These are phyloP conservation scores for Sporothrix brunneoviolacea DNA, from an alignment of 2,329 filamentous ascomycete genomes.

Conservation along the genomic window DNA sequence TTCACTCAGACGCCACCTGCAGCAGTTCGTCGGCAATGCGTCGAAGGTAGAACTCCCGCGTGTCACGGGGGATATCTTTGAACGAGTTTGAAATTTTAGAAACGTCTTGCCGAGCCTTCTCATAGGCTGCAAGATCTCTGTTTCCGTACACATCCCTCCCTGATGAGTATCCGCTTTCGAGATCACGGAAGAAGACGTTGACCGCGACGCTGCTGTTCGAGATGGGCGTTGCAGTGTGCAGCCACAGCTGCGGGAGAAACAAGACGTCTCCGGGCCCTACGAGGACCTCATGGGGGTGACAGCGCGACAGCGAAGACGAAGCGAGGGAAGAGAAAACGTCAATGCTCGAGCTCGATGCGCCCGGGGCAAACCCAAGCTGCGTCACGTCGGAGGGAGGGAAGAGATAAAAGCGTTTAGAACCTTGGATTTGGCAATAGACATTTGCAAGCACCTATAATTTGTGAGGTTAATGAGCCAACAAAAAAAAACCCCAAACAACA, in stretches of 20 bases:
- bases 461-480: neutral
- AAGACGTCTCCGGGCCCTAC: slow-evolving; percentile 68
- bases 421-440: slow-evolving; percentile 70
- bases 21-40: slow-evolving; percentile 63
- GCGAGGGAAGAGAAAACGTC: slow-evolving; percentile 57
- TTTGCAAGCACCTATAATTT: slow-evolving; percentile 69
- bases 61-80: slow-evolving; percentile 55
- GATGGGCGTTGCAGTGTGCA: slow-evolving; percentile 63
- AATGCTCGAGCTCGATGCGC: slow-evolving; percentile 71
- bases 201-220: slow-evolving; percentile 64
- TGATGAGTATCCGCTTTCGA: slow-evolving; percentile 59
- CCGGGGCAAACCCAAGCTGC: slow-evolving; percentile 63
- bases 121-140: slow-evolving; percentile 75
- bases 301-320: slow-evolving; percentile 33
- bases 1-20: slow-evolving; percentile 15
- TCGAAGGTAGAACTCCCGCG: slow-evolving; percentile 68
- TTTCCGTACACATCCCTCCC: slow-evolving; percentile 87
- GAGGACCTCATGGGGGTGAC: slow-evolving; percentile 60
- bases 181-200: slow-evolving; percentile 81
- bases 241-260: slow-evolving; percentile 77
- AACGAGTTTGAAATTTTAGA: slow-evolving; percentile 60
- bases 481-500: too few species aligned
- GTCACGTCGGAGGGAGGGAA: slow-evolving; percentile 73
- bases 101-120: slow-evolving; percentile 69
- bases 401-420: slow-evolving; percentile 65